Base-by-base conservation (phyloP, 177 flowering plant species). In the Telopea speciosissima region DNA sequence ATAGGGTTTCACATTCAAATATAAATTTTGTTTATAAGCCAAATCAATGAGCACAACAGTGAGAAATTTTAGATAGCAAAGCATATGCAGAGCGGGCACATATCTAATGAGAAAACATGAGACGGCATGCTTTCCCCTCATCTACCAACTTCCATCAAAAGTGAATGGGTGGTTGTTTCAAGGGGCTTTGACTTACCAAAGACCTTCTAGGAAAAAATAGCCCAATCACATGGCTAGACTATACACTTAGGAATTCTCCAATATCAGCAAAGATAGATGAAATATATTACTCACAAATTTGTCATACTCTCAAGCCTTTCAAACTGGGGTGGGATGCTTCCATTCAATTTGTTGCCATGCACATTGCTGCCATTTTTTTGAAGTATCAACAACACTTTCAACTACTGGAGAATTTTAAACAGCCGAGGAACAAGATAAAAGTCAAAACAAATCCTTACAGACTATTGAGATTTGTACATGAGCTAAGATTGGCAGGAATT, bases 281-380 rank as follows among this genome's bases (percentile, higher is more conserved):
- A 14, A 21, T 54, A 21, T 14, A 21, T 16, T 5, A 82, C 96
- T 85, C 69, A 92, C 97, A 92, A 75, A 71, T 90, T 84, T 58
- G 96, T 87, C 91, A 92, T 80, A 69, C 92, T 88, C 82, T 88
- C 94, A 13, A 92, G 89, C 73, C 74, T 88, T 67, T 87, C 82
- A 59, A 90, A 81, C 63, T 85, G 79, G 42, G 79, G 84, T 12
- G 95, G 96, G 24, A 92, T 90, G 28, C 92, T 81, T 73, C 94
- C 96, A 80, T 69, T 88, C 74, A 92, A 75, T 70, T 77, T 83
- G 80, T 92, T 92, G 16, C 93, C 90, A 66, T 85, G 81, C 58
- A 89, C 89, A 77, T 90, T 90, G 52, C 97, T 92, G 83, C 65
- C 56, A 74, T 16, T 44, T 73, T 74, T 74, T n/a, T 31, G 62